phyloP scores from a whole-genome alignment of 2,329 filamentous ascomycete genomes.

The Pseudovirgaria hyperparasitica region DNA sequence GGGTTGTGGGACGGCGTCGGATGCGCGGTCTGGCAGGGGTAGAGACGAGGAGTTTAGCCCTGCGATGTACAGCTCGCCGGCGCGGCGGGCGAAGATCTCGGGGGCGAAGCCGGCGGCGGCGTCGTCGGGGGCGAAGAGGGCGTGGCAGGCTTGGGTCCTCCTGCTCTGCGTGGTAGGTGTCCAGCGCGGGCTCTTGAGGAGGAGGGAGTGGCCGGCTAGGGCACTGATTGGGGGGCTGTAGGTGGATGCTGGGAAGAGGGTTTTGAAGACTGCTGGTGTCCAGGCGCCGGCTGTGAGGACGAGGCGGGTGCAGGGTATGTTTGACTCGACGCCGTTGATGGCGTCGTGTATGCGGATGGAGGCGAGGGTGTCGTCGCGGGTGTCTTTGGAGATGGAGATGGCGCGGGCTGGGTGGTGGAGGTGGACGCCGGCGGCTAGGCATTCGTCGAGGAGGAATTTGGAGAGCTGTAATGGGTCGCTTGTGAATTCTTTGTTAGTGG shows the following conservation, averaged over 20 bases:
- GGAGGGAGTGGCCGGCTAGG: conserved; percentile 60
- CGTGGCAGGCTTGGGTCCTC: conserved; percentile 45
- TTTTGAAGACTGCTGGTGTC: conserved; percentile 52
- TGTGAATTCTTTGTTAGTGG: conserved; percentile 4
- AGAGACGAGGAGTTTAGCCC: conserved; percentile 53
- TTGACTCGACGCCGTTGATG: conserved; percentile 30
- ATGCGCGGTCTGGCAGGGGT: conserved; percentile 45
- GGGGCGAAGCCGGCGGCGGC: conserved; percentile 46
- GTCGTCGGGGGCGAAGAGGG: conserved; percentile 51
- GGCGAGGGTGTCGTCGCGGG: conserved; percentile 36
- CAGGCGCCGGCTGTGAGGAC: conserved; percentile 60
- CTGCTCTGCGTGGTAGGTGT: conserved; percentile 31
- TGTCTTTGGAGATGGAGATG: conserved; percentile 39
- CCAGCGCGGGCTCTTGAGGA: conserved; percentile 49
- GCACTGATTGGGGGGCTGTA: conserved; percentile 44
- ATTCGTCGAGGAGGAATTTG: conserved; percentile 48
- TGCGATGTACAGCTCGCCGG: conserved; percentile 59
- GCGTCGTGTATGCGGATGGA: conserved; percentile 39
- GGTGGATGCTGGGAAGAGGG: conserved; percentile 47
- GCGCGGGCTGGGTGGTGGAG: conserved; percentile 53
- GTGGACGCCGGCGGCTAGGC: conserved; percentile 46
- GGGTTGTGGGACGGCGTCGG: conserved; percentile 34
- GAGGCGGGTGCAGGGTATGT: conserved; percentile 50
- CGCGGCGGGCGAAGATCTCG: conserved; percentile 55
- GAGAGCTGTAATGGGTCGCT: conserved; percentile 57